A percentile compares a stretch with the other conserved stretches of the same genome.
Evolutionary conservation across 805 yeast species (phyloP).

Genomic region (Debaryomyces maramus): DNA sequence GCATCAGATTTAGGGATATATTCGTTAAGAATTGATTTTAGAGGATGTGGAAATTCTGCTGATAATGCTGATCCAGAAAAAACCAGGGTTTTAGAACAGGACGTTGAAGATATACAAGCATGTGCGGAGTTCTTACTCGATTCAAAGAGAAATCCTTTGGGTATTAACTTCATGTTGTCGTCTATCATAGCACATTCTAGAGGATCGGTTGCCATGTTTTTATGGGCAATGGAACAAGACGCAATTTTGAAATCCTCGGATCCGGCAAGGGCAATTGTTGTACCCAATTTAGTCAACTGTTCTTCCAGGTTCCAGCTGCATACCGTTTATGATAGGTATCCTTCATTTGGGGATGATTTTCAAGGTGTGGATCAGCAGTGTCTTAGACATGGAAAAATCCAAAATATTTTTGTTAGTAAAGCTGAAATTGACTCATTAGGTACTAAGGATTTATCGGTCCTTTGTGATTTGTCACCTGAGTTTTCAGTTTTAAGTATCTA

Average conservation of each 20-base stretch:
- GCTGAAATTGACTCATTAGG: constrained; percentile 55
- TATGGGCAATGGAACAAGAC: constrained; percentile 60
- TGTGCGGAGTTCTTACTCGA: constrained; percentile 31
- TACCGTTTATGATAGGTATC: constrained; percentile 45
- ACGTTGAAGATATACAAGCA: constrained; percentile 63
- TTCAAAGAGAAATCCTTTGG: constrained; percentile 34
- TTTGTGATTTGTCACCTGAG: constrained; percentile 43
- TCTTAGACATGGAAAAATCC: constrained; percentile 52
- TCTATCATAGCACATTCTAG: constrained; percentile 78
- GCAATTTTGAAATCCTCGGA: constrained; percentile 26
- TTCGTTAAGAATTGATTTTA: constrained; percentile 77
- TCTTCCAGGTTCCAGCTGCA: constrained; percentile 65
- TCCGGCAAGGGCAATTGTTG: constrained; percentile 35
- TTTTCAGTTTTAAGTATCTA: constrained; percentile 65
- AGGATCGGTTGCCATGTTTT: constrained; percentile 73
- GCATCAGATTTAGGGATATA: constrained; percentile 60
- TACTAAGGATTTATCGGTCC: constrained; percentile 42
- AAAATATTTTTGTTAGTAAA: constrained; percentile 42
- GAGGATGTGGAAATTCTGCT: constrained; percentile 81
- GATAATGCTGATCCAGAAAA: constrained; percentile 33
- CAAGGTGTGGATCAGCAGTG: constrained; percentile 16
- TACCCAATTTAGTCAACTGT: constrained; percentile 70
- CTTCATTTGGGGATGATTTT: constrained; percentile 18
- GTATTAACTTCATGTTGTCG: constrained; percentile 46
- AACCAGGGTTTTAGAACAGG: constrained; percentile 65